Evolutionary conservation across 257 asterid species (phyloP), one percentile per base, ranked within the genome.

Genomic region (Nicotiana tabacum): DNA sequence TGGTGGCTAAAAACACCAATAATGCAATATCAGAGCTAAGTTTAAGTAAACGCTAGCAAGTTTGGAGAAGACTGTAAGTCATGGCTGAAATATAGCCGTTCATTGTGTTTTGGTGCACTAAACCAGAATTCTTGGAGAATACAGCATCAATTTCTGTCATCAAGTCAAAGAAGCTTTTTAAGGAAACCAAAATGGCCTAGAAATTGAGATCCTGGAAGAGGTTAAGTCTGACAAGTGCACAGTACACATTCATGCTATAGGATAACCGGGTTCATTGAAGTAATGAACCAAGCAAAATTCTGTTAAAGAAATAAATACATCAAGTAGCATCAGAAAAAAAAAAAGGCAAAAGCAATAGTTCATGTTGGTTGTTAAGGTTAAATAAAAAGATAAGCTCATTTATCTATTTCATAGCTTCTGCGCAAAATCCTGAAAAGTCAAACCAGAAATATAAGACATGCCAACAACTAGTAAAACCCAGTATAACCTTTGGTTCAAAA

Each of bases 331-430:
- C 51, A 61, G 65, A 10, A 43, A 9, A 24, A 53, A 53, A 53
- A 64, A 7, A 6, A 43, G 37, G 15, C 0, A 27, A 16, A 80
- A 46, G 6, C 9, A 61, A 79, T 2, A 46, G 32, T 62, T 46
- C 64, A 27, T 10, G 76, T 65, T 16, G 74, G 37, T 46, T 1
- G 13, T 72, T 46, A 24, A 24, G 8, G 61, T 72, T 72, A 24
- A 72, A 46, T 6, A 72, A 72, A 70, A 46, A 46, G 60, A 46
- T 46, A 46, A 11, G 60, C 61, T 72, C 60, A 24, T 46, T 72
- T 72, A 21, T 72, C 79, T 72, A 72, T 24, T 72, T 46, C 37
- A 11, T 46, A 72, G 58, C 78, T 72, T 46, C 61, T 46, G 79
- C 12, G 7, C 21, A 46, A 6, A 46, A 24, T 46, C 58, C 65